Evolutionary conservation across 257 asterid species (phyloP), one percentile per base, ranked within the genome.

Genomic region (Gentiana macrophylla): DNA sequence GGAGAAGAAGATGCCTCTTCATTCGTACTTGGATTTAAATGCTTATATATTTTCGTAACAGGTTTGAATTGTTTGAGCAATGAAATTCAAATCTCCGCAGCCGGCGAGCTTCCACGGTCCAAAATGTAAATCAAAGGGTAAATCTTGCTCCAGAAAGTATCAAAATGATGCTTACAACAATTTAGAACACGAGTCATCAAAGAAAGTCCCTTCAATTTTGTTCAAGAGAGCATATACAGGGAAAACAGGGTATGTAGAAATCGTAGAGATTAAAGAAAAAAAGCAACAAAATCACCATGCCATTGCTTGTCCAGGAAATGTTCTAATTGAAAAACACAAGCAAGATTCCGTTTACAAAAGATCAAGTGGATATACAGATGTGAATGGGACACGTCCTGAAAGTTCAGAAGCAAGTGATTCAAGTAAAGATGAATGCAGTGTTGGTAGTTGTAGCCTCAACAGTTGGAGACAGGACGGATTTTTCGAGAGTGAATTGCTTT

Each of bases 401-500:
- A 70, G 62, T 48, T 59, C 74, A 37, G 77, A 67, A 44, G 46
- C 68, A 66, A 66, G 54, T 68, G 75, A 74, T 63, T 75, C 78
- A 50, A 84, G 77, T 65, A 75, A 76, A 59, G 83, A 80, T 61
- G 79, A 77, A 37, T 85, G 79, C 70, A 85, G 95, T 32, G 86
- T 84, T 66, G 97, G 89, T 67, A 89, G 97, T 81, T 89, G 95
- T 76, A 85, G 95, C 57, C 71, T 61, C 60, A 60, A 73, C 70
- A 78, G 66, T 62, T 62, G 41, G 59, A 67, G 83, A 66, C 84
- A 72, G 41, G 62, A 65, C 48, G 55, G 71, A 63, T 72, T 48
- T 47, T 62, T 2, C 73, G 67, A 55, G 60, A 48, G 90, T 71
- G 43, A 36, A 70, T 35, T 33, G 46, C 59, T 53, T 44, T 74